These are phyloP conservation scores for Phlyctochytrium bullatum DNA, from an alignment of 192 early-diverging fungal species.

Conservation along the genomic window DNA sequence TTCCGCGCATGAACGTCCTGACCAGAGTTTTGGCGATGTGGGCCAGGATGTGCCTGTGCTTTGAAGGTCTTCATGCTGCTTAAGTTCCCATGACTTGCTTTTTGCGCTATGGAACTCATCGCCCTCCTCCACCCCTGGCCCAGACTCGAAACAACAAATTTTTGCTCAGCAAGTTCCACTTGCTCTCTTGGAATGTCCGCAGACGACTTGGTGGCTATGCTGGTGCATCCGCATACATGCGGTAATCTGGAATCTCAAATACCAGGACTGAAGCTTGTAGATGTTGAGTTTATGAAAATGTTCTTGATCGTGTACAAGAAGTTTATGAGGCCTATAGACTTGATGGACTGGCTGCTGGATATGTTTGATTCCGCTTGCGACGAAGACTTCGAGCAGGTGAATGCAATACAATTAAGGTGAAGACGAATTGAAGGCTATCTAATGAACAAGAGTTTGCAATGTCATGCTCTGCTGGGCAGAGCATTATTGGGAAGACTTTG, in stretches of 20 bases:
- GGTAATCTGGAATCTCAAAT: no score
- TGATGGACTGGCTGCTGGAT: conserved; percentile 43
- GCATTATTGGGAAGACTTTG: conserved; percentile 43
- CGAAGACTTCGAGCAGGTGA: no score
- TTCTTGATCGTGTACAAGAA: conserved; percentile 43
- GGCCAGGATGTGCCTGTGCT: no score
- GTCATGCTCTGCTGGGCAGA: conserved; percentile 37
- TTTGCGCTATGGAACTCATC: no score
- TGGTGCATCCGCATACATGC: no score
- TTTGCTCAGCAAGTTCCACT: no score
- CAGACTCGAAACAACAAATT: neutral
- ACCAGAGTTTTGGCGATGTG: no score
- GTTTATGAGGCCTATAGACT: conserved; percentile 40
- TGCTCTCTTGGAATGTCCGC: no score
- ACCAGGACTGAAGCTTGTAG: conserved; percentile 13
- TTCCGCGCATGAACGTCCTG: neutral
- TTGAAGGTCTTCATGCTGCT: no score
- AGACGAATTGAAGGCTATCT: neutral
- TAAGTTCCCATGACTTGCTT: no score
- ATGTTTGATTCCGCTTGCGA: conserved; percentile 33
- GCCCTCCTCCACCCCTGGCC: neutral
- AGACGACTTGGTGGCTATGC: neutral
- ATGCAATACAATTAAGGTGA: no score
- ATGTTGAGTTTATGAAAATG: conserved; percentile 42
- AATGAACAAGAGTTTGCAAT: conserved; percentile 46